Conservation (phyloP, 2,329 filamentous ascomycete genomes). For the Xylariaceae sp. region DNA sequence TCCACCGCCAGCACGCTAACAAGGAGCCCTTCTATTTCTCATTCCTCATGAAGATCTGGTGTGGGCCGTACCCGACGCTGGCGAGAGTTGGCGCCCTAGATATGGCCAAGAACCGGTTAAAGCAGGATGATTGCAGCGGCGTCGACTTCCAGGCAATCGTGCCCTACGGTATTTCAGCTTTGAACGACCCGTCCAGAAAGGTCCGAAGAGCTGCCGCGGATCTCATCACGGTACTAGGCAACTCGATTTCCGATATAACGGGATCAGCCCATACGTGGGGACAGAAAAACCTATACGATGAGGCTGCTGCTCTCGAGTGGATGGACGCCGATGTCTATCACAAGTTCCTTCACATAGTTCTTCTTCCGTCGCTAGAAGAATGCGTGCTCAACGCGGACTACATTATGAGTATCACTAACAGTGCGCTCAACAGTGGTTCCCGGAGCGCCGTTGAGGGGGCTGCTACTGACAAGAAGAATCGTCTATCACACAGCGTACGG, state of each 20-base stretch:
- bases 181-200: slow-evolving; percentile 69
- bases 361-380: slow-evolving; percentile 78
- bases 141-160: slow-evolving; percentile 72
- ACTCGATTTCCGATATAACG: slow-evolving; percentile 39
- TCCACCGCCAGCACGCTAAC: slow-evolving; percentile 50
- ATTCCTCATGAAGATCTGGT: slow-evolving; percentile 73
- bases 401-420: slow-evolving; percentile 58
- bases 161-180: slow-evolving; percentile 72
- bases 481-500: slow-evolving; percentile 56
- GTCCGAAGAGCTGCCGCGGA: slow-evolving; percentile 72
- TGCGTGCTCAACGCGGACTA: slow-evolving; percentile 74
- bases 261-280: slow-evolving; percentile 48
- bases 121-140: slow-evolving; percentile 42
- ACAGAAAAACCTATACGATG: slow-evolving; percentile 59
- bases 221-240: slow-evolving; percentile 54
- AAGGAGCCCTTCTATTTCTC: slow-evolving; percentile 64
- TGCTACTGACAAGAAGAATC: slow-evolving; percentile 47
- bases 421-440: slow-evolving; percentile 49
- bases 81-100: slow-evolving; percentile 66
- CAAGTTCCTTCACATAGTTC: slow-evolving; percentile 58
- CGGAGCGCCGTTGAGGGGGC: slow-evolving; percentile 24
- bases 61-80: slow-evolving; percentile 62
- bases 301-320: slow-evolving; percentile 48
- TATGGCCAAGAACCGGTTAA: slow-evolving; percentile 54
- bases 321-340: slow-evolving; percentile 53